phyloP scores from a whole-genome alignment of 73 alveolate genomes.

The Uronychia binucleata region DNA sequence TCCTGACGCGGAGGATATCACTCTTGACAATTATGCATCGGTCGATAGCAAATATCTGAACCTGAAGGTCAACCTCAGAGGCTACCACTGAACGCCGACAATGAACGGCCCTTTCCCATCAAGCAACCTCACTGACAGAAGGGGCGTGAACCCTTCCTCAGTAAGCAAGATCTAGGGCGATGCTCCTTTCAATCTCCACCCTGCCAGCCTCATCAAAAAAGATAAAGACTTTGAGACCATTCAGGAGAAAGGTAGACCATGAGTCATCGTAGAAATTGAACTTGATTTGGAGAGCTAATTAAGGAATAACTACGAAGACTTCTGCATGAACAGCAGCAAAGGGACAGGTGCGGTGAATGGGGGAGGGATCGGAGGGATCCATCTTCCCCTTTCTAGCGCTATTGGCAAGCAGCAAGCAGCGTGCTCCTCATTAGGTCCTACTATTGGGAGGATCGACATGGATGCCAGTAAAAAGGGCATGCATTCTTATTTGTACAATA shows the following conservation, averaged over 20 bases:
- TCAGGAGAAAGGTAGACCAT: background rate
- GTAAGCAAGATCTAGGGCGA: background rate
- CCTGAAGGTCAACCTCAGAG: background rate
- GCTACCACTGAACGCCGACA: background rate
- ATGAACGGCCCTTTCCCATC: background rate
- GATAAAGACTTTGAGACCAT: background rate
- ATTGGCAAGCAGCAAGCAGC: too few species aligned
- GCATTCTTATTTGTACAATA: background rate
- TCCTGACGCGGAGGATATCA: background rate
- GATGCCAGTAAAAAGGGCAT: background rate
- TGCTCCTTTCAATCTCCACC: background rate
- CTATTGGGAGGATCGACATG: too few species aligned
- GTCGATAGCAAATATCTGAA: background rate
- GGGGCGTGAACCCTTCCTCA: background rate
- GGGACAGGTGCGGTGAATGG: background rate
- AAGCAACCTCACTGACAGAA: background rate
- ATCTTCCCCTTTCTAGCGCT: too few species aligned
- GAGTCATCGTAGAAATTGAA: background rate
- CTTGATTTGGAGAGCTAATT: background rate
- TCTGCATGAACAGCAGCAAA: background rate
- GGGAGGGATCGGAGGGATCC: background rate
- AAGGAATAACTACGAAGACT: background rate
- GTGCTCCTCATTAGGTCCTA: too few species aligned
- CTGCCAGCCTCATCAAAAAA: background rate
- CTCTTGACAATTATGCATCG: background rate